Evolutionary conservation across 495 filamentous ascomycete genomes (phyloP).

Genomic region (Neurospora sp.): DNA sequence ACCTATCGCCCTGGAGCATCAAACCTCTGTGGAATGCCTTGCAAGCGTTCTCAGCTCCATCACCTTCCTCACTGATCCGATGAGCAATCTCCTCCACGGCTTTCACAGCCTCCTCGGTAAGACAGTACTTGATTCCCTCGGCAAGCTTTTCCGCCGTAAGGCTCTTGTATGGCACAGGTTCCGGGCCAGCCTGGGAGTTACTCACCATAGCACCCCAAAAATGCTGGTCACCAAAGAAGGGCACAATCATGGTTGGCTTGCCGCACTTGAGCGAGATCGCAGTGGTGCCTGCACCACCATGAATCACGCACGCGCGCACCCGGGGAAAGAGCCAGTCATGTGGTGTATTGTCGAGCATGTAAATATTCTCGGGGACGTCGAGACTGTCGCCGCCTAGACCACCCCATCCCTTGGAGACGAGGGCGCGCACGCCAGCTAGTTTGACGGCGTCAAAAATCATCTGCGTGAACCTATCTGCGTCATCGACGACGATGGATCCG

Average conservation of each 20-base stretch:
- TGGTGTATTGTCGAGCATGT: constrained; percentile 55
- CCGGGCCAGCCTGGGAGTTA: constrained; percentile 53
- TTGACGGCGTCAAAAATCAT: constrained; percentile 55
- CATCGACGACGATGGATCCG: constrained; percentile 59
- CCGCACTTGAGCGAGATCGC: constrained; percentile 55
- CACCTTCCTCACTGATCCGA: constrained; percentile 56
- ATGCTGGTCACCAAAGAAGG: constrained; percentile 65
- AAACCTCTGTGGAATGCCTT: constrained; percentile 58
- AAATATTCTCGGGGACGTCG: constrained; percentile 47
- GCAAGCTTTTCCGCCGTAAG: constrained; percentile 51
- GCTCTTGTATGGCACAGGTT: constrained; percentile 63
- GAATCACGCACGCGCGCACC: constrained; percentile 51
- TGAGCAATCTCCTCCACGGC: constrained; percentile 51
- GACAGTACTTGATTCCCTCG: constrained; percentile 58
- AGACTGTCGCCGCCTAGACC: constrained; percentile 45
- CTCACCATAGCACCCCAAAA: constrained; percentile 77
- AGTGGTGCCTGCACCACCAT: constrained; percentile 59
- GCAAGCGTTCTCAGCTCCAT: constrained; percentile 66
- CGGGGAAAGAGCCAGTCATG: constrained; percentile 61
- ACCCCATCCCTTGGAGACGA: constrained; percentile 60
- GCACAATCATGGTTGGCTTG: constrained; percentile 56
- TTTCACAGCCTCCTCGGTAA: constrained; percentile 45
- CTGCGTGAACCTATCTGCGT: constrained; percentile 50
- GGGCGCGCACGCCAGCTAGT: constrained; percentile 47
- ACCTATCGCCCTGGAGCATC: constrained; percentile 41